Base-by-base conservation (phyloP, 441 rosid species). In the Aleurites moluccanus region DNA sequence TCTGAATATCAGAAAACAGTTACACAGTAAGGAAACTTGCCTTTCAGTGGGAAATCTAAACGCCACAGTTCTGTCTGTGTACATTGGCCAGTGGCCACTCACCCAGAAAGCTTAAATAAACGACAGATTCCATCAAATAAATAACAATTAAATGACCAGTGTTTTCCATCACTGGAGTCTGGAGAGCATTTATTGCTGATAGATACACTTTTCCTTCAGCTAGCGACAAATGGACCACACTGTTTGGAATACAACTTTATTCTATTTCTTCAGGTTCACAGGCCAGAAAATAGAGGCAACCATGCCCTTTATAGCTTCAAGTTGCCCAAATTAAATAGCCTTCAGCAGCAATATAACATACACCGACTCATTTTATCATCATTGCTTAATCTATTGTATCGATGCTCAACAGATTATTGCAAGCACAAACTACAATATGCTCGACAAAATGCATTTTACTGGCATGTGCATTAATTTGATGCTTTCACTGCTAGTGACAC, bases 21-120 rank as follows among this genome's bases (percentile, higher is more conserved):
- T 6, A n/a, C 59, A 21, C 25, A 8, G 59, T 10, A 9, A 27
- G 47, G 14, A 44, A 44, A 44, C 3, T 44, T 16, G 16, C 20
- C 30, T 61, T 61, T 69, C 2, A 4, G 62, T n/a, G 18, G 62
- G 1, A 69, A 35, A 33, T 33, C 40, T n/a, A 52, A 42, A 52
- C 30, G 30, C 30, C 47, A 11, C 20, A 2, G 62, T 1, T 23
- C 9, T 30, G n/a, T n/a, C 25, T 33, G 47, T 20, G 30, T 57
- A 6, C 6, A 40, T 9, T 1, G 23, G 42, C 55, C 50, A 30
- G 40, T 3, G 50, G 44, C 53, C 68, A 21, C 62, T 13, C 25
- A 52, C 45, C 65, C 56, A n/a, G 75, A 69, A 67, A 62, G 25
- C 45, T 42, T 42, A 53, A 65, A 13, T 28, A 65, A 21, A 49